Percentiles rank a stretch among this genome's conserved stretches.
phyloP scores from a whole-genome alignment of 2,329 filamentous ascomycete genomes.

The Periconia digitata region DNA sequence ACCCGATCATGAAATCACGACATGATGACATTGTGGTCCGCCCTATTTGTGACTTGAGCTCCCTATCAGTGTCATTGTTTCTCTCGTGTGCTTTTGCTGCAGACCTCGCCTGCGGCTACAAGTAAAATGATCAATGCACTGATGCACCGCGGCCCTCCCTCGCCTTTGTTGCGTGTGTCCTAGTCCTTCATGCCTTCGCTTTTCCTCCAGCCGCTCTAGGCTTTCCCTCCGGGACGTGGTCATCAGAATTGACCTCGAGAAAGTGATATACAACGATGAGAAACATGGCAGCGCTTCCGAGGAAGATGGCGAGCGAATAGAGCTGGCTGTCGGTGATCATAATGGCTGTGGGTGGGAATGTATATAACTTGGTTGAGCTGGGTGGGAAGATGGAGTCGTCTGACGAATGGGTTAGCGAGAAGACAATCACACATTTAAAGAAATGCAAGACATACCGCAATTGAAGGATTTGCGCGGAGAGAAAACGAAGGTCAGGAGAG shows the following conservation, averaged over 20 bases:
- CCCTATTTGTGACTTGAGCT: too few relatives aligned
- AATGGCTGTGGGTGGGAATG: constrained; percentile 30
- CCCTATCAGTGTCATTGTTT: too few relatives aligned
- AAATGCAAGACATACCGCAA: not conserved
- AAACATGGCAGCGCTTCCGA: constrained; percentile 86
- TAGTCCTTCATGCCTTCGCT: constrained; percentile 19
- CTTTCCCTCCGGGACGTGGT: constrained; percentile 41
- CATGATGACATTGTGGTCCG: too few relatives aligned
- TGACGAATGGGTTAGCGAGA: not conserved
- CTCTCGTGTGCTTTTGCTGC: too few relatives aligned
- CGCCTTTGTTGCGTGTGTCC: too few relatives aligned
- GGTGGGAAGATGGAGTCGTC: not conserved
- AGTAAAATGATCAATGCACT: too few relatives aligned
- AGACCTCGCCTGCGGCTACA: too few relatives aligned
- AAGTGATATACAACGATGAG: constrained; percentile 96
- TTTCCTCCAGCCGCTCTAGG: constrained; percentile 30
- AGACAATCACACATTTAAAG: not conserved
- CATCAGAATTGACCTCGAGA: constrained; percentile 86
- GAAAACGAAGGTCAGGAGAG: not conserved
- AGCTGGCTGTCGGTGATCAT: constrained; percentile 97
- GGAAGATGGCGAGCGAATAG: constrained; percentile 88
- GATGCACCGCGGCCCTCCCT: too few relatives aligned
- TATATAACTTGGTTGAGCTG: not conserved
- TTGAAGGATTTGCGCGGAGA: not conserved
- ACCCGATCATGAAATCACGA: too few relatives aligned